phyloP scores from a whole-genome alignment of 495 filamentous ascomycete genomes.

The Aspergillus olivimuriae region DNA sequence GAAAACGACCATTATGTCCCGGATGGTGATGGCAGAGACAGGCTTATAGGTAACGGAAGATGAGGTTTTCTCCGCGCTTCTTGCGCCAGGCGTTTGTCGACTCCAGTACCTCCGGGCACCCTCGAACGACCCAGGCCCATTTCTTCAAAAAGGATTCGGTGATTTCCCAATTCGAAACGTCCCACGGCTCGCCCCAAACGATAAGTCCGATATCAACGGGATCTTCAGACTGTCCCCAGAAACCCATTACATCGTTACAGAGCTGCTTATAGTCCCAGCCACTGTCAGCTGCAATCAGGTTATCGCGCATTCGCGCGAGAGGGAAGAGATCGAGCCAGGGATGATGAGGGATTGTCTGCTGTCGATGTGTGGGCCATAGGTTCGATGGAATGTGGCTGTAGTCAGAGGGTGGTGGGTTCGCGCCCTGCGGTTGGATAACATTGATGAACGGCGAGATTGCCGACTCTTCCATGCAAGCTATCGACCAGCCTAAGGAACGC shows the following conservation, averaged over 20 bases:
- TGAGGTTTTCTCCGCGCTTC: slow-evolving; percentile 12
- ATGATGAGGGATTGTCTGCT: slow-evolving; percentile 11
- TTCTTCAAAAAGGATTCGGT: slow-evolving; percentile 21
- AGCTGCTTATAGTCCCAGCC: slow-evolving; percentile 9
- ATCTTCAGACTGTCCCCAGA: slow-evolving; percentile 13
- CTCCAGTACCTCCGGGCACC: slow-evolving; percentile 16
- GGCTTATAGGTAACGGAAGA: no score
- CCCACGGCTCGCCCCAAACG: slow-evolving; percentile 28
- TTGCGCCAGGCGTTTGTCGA: slow-evolving; percentile 18
- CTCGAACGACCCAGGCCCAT: slow-evolving; percentile 21
- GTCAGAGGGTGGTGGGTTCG: slow-evolving; percentile 17
- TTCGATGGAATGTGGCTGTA: neutral
- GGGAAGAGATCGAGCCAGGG: slow-evolving; percentile 16
- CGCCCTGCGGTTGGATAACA: no score
- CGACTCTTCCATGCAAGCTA: no score
- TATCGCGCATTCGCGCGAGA: slow-evolving; percentile 15
- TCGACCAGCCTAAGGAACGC: no score
- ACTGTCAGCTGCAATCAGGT: slow-evolving; percentile 14
- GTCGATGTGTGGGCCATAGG: neutral
- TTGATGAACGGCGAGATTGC: no score
- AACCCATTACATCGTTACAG: slow-evolving; percentile 19
- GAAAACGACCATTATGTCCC: no score
- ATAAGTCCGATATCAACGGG: slow-evolving; percentile 9
- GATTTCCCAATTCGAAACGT: slow-evolving; percentile 23
- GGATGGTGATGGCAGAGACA: no score